Conservation (phyloP, 345 rosid species). For the Reutealis trisperma region DNA sequence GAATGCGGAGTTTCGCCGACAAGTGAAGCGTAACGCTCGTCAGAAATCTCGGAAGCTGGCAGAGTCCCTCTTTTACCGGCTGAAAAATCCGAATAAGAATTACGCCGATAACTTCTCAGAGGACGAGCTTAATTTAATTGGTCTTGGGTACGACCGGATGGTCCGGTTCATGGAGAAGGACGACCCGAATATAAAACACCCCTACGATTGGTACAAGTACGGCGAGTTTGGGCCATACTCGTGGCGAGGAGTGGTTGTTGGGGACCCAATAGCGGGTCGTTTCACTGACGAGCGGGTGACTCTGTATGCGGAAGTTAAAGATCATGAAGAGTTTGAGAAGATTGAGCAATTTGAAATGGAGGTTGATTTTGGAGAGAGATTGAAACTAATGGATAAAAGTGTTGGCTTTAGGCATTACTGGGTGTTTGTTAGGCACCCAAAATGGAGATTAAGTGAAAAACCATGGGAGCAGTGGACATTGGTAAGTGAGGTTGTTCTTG, state of each 20-base stretch:
- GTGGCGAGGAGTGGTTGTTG: constrained; percentile 95
- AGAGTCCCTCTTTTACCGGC: constrained; percentile 66
- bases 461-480: constrained; percentile 98
- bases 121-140: constrained; percentile 73
- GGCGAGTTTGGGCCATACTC: constrained; percentile 95
- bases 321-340: constrained; percentile 82
- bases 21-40: constrained; percentile 46
- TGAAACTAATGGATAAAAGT: constrained; percentile 57
- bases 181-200: constrained; percentile 84
- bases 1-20: constrained; percentile 46
- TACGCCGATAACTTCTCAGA: constrained; percentile 82
- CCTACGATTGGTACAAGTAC: constrained; percentile 87
- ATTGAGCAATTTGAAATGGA: constrained; percentile 90
- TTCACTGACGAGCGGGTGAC: constrained; percentile 78
- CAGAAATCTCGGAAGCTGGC: constrained; percentile 46
- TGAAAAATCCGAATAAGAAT: constrained; percentile 57
- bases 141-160: constrained; percentile 89
- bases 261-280: constrained; percentile 80
- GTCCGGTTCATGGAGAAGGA: constrained; percentile 90
- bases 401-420: constrained; percentile 78
- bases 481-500: constrained; percentile 78
- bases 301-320: constrained; percentile 58
- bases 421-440: constrained; percentile 94
- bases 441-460: constrained; percentile 67
- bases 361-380: constrained; percentile 61